Conservation (phyloP, 1,284 basidiomycete species). For the Bondarzewia mesenterica region DNA sequence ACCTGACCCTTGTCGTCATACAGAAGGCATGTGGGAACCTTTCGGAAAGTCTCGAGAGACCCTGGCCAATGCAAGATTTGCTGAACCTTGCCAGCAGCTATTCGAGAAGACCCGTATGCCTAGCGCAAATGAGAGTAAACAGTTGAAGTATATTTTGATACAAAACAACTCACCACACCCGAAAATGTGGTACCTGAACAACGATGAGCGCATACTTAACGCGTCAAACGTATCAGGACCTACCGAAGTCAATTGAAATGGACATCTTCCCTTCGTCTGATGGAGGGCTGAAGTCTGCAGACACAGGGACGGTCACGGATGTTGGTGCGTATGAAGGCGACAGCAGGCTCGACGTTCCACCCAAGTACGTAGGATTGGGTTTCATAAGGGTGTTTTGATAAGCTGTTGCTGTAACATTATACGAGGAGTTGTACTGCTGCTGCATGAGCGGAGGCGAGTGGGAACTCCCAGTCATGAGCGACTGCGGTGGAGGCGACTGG, state of each 20-base stretch:
- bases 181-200: slow-evolving; percentile 70
- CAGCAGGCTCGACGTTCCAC: neutral
- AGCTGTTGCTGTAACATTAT: neutral
- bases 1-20: slow-evolving; percentile 66
- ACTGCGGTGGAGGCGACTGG: neutral
- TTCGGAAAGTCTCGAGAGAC: slow-evolving; percentile 71
- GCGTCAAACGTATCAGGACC: slow-evolving; percentile 15
- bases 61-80: slow-evolving; percentile 77
- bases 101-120: slow-evolving; percentile 77
- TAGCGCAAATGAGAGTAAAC: slow-evolving; percentile 16
- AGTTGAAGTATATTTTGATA: neutral
- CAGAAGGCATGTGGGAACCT: slow-evolving; percentile 73
- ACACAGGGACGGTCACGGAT: neutral
- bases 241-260: slow-evolving; percentile 74
- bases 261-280: slow-evolving; percentile 46
- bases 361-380: slow-evolving; percentile 2
- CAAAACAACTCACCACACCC: slow-evolving; percentile 53
- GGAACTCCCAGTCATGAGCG: neutral
- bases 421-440: neutral
- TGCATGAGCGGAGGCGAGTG: slow-evolving; percentile 1
- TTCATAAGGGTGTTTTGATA: neutral
- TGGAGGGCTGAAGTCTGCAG: slow-evolving; percentile 2
- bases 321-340: neutral
- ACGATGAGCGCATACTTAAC: slow-evolving; percentile 8
- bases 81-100: slow-evolving; percentile 66